Evolutionary conservation across 2,329 filamentous ascomycete genomes (phyloP).

Genomic region (Whalleya microplaca): DNA sequence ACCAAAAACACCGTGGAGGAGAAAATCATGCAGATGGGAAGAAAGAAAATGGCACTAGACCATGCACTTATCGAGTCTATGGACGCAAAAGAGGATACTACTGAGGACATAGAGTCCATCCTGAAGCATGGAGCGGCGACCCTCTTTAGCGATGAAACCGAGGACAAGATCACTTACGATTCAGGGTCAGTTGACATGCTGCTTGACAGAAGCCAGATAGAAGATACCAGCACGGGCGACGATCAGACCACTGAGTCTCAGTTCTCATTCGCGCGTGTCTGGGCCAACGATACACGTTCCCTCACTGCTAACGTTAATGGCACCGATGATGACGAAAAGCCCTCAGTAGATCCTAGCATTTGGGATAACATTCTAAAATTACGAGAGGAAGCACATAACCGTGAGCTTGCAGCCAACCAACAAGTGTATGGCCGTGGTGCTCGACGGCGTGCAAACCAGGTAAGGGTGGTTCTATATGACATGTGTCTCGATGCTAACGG

Average conservation of each 20-base stretch:
- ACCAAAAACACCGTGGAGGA: constrained; percentile 89
- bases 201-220: constrained; percentile 82
- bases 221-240: constrained; percentile 68
- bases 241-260: constrained; percentile 73
- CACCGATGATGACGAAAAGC: constrained; percentile 54
- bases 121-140: constrained; percentile 85
- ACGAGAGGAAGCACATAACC: constrained; percentile 77
- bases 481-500: constrained; percentile 18
- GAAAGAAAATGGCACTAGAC: constrained; percentile 94
- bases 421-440: constrained; percentile 86
- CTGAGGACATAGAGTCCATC: constrained; percentile 83
- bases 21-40: constrained; percentile 93
- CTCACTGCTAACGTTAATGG: constrained; percentile 67
- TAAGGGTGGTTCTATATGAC: constrained; percentile 38
- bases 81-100: constrained; percentile 79
- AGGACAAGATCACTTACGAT: constrained; percentile 81
- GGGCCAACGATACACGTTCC: constrained; percentile 78
- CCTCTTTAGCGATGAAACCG: constrained; percentile 76
- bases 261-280: constrained; percentile 89
- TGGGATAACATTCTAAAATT: constrained; percentile 92
- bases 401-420: constrained; percentile 68
- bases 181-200: constrained; percentile 81
- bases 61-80: constrained; percentile 93
- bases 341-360: constrained; percentile 64
- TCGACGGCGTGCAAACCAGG: constrained; percentile 61